Percentiles rank a stretch among this genome's conserved stretches.
Conservation (phyloP, 176 grass and related monocot species). For the Musa acuminata region DNA sequence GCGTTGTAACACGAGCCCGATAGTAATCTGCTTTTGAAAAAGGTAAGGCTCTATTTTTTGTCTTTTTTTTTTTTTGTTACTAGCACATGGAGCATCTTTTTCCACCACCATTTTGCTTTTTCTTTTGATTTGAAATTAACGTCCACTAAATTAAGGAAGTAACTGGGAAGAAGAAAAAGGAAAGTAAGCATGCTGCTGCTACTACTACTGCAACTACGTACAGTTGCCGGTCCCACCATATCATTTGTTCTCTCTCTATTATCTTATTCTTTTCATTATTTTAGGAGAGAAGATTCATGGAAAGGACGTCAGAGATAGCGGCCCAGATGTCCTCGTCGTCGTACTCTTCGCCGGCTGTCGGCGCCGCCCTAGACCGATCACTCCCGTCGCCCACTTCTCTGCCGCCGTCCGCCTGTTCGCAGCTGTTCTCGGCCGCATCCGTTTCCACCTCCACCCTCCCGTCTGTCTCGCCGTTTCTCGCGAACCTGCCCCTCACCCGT, state of each 20-base stretch:
- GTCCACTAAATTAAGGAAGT: no score
- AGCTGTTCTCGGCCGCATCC: conserved; percentile 32
- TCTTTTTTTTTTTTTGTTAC: no score
- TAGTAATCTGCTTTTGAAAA: no score
- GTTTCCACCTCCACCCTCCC: conserved; percentile 38
- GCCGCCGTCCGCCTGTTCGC: conserved; percentile 18
- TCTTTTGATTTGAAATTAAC: no score
- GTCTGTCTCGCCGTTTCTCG: conserved; percentile 65
- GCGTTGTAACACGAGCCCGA: no score
- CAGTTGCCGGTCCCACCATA: no score
- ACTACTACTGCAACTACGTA: no score
- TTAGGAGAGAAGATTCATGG: not conserved
- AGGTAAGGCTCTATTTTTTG: no score
- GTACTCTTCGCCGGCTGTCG: not conserved
- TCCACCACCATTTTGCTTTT: no score
- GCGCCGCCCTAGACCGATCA: not conserved
- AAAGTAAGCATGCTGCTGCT: no score
- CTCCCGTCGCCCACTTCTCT: not conserved
- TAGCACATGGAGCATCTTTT: no score
- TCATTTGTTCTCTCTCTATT: not conserved
- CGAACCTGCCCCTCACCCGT: conserved; percentile 80
- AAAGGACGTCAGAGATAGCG: not conserved
- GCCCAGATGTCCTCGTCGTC: conserved; percentile 1
- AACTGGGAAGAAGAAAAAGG: no score
- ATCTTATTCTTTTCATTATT: not conserved